Conservation (phyloP, 1,284 basidiomycete genomes). For the Sanghuangporus sanghuang region DNA sequence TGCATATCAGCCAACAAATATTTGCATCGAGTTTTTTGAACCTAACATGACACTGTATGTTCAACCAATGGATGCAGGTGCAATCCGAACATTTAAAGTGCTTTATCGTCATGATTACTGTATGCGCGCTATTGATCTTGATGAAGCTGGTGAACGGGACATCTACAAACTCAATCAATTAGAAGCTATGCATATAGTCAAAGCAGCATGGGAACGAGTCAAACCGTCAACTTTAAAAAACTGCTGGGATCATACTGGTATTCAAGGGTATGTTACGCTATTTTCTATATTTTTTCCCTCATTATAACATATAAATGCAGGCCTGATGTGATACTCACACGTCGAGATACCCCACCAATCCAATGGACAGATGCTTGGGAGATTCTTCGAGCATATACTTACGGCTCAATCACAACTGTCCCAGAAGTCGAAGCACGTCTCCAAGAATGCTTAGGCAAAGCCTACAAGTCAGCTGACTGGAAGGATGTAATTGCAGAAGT, state of each 20-base stretch:
- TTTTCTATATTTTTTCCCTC: background rate
- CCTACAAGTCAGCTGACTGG: background rate
- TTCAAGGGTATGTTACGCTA: background rate
- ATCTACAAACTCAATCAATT: constrained; percentile 9
- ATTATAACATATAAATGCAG: background rate
- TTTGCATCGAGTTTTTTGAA: background rate
- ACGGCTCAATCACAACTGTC: background rate
- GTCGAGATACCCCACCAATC: background rate
- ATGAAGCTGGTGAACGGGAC: background rate
- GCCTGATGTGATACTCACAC: background rate
- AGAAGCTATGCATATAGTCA: constrained; percentile 1
- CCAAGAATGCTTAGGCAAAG: background rate
- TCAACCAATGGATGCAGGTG: constrained; percentile 10
- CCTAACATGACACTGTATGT: constrained; percentile 9
- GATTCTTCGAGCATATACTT: background rate
- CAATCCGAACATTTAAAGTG: constrained; percentile 6
- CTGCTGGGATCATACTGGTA: constrained; percentile 9
- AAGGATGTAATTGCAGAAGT: background rate
- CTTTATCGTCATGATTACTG: constrained; percentile 1
- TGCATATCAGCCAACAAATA: background rate
- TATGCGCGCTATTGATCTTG: background rate
- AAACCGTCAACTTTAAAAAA: constrained; percentile 2
- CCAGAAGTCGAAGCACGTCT: background rate
- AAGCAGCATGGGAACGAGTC: background rate
- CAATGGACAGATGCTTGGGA: background rate